Base-by-base conservation (phyloP, 2,329 filamentous ascomycete species). In the Colletotrichum nymphaeae region DNA sequence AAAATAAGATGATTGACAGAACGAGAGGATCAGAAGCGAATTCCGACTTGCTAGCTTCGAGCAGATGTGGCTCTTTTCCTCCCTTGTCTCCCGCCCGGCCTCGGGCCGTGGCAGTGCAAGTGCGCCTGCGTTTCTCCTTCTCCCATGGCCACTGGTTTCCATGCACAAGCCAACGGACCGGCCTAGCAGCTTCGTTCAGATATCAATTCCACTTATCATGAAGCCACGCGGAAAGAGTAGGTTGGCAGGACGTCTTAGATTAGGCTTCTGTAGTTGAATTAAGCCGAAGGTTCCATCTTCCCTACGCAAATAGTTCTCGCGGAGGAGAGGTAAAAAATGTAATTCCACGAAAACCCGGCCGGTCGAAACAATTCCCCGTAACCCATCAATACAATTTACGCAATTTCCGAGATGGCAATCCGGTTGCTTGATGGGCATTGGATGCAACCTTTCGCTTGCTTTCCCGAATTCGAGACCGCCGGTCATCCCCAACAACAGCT, bases 81-180 rank as follows among this genome's bases (percentile, higher is more conserved):
- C 22, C 19, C 60, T 28, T 9, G 1, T 56, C 63, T 30, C 46
- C 52, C 49, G 66, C 46, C 32, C 57, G 30, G 49, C 22, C 59
- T 64, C 37, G 30, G 28, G 59, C 57, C 19, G 22, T 49, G 60
- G 22, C 60, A 59, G 26, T 32, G 46, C 58, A 64, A 49, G 67
- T 69, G 57, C 65, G 46, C 57, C n/a, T 22, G 22, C 8, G 14
- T 5, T 22, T 14, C 26, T 22, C 32, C 32, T 64, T 26, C 46
- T 68, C 58, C 9, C 22, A 8, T 22, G 16, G 14, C 19, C 30
- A 8, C 59, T n/a, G 24, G 53, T 30, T 6, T 9, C 1, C 32
- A 30, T 49, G 46, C 30, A 37, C 9, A 26, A 42, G 42, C 3
- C 32, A 30, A 24, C 46, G n/a, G n/a, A 5, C n/a, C 35, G 32